These are phyloP conservation scores for Pyricularia pennisetigena DNA, from an alignment of 2,329 filamentous ascomycete species.

Conservation along the genomic window DNA sequence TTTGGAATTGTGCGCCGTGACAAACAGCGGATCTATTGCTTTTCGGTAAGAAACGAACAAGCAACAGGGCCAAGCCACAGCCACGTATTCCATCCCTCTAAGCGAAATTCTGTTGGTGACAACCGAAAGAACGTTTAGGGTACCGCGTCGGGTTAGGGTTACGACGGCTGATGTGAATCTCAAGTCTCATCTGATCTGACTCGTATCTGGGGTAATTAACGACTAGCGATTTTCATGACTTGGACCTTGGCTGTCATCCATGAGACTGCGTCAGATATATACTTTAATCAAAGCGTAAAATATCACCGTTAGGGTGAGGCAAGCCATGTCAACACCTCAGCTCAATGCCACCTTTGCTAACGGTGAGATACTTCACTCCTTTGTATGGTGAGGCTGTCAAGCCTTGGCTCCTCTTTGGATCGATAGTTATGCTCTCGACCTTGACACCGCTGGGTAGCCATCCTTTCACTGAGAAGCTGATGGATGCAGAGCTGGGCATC, in stretches of 20 bases:
- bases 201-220: not conserved
- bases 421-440: constrained; percentile 57
- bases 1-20: not conserved
- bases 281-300: not conserved
- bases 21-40: not conserved
- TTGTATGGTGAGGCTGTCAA: constrained; percentile 89
- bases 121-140: not conserved
- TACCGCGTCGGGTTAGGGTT: not conserved
- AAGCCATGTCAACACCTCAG: constrained; percentile 39
- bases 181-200: not conserved
- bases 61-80: not conserved
- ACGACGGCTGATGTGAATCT: not conserved
- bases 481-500: constrained; percentile 69
- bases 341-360: constrained; percentile 56
- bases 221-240: not conserved
- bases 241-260: not conserved
- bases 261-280: not conserved
- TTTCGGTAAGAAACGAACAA: not conserved
- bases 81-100: not conserved
- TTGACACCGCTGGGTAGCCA: constrained; percentile 60
- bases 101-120: not conserved
- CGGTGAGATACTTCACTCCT: constrained; percentile 91
- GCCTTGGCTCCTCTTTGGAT: constrained; percentile 74
- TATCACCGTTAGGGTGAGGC: not conserved
- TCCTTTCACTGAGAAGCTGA: constrained; percentile 62